Evolutionary conservation across 2,329 filamentous ascomycete species (phyloP).

Genomic region (Colletotrichum sojae): DNA sequence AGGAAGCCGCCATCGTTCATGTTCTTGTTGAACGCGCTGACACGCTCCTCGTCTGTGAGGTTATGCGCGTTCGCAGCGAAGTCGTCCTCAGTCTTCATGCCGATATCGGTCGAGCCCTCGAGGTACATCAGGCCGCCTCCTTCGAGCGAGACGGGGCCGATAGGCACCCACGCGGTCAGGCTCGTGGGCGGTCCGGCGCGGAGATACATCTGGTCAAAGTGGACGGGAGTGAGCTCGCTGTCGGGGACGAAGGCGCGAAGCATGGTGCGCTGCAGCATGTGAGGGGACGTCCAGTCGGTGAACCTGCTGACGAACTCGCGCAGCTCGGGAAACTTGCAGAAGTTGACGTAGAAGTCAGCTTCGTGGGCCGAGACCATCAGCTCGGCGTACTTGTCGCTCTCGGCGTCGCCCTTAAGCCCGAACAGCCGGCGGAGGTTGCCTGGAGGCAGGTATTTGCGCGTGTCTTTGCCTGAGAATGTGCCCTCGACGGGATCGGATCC

Average conservation of each 20-base stretch:
- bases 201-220: slow-evolving; percentile 73
- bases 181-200: slow-evolving; percentile 67
- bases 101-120: slow-evolving; percentile 56
- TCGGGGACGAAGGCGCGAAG: slow-evolving; percentile 70
- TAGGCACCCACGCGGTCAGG: slow-evolving; percentile 70
- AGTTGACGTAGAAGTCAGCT: slow-evolving; percentile 27
- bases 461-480: slow-evolving; percentile 33
- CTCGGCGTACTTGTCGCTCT: slow-evolving; percentile 29
- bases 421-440: slow-evolving; percentile 29
- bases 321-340: slow-evolving; percentile 30
- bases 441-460: slow-evolving; percentile 10
- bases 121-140: slow-evolving; percentile 73
- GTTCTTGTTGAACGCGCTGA: slow-evolving; percentile 68
- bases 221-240: slow-evolving; percentile 71
- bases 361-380: slow-evolving; percentile 23
- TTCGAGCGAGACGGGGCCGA: slow-evolving; percentile 66
- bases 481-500: slow-evolving; percentile 35
- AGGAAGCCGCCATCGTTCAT: slow-evolving; percentile 71
- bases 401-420: slow-evolving; percentile 7
- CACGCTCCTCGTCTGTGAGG: slow-evolving; percentile 65
- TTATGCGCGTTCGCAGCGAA: slow-evolving; percentile 64
- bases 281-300: slow-evolving; percentile 15
- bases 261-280: slow-evolving; percentile 57
- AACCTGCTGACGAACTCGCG: slow-evolving; percentile 29
- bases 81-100: slow-evolving; percentile 60